A percentile compares a stretch with the other conserved stretches of the same genome.
Evolutionary conservation across 441 rosid genomes (phyloP).

Genomic region (Corymbia citriodora): DNA sequence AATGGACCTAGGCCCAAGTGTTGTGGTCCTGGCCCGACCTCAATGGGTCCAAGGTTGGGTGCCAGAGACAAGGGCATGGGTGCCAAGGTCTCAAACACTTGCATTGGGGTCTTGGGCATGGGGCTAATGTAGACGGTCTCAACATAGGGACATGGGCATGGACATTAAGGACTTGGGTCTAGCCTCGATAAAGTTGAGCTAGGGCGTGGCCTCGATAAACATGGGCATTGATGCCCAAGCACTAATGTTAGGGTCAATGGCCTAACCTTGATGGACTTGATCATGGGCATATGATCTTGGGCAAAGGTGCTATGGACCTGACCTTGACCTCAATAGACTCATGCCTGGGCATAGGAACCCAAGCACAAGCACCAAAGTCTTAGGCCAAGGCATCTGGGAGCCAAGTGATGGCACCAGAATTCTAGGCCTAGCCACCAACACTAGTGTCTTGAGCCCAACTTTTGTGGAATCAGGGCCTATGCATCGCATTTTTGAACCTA

Average conservation of each 20-base stretch:
- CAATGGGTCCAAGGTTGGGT: rapidly evolving
- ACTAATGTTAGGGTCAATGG: background rate
- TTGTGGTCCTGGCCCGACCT: background rate
- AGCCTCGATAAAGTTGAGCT: background rate
- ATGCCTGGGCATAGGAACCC: background rate
- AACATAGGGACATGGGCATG: background rate
- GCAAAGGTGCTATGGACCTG: background rate
- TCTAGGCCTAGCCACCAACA: background rate
- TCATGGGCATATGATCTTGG: background rate
- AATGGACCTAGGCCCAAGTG: background rate
- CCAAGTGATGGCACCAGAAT: background rate
- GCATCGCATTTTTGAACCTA: rapidly evolving
- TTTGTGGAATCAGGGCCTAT: background rate
- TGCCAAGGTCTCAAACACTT: background rate
- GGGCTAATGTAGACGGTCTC: background rate
- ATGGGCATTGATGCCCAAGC: background rate
- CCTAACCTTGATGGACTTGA: background rate
- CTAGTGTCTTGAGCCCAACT: background rate
- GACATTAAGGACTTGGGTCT: background rate
- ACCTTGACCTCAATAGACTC: background rate
- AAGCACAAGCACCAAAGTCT: background rate
- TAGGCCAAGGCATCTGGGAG: background rate
- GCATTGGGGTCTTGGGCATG: background rate
- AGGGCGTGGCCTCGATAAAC: background rate
- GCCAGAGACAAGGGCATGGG: rapidly evolving